Percentiles rank a stretch among this genome's conserved stretches.
phyloP scores from a whole-genome alignment of 2,329 filamentous ascomycete genomes.

The Fusarium hainanense region DNA sequence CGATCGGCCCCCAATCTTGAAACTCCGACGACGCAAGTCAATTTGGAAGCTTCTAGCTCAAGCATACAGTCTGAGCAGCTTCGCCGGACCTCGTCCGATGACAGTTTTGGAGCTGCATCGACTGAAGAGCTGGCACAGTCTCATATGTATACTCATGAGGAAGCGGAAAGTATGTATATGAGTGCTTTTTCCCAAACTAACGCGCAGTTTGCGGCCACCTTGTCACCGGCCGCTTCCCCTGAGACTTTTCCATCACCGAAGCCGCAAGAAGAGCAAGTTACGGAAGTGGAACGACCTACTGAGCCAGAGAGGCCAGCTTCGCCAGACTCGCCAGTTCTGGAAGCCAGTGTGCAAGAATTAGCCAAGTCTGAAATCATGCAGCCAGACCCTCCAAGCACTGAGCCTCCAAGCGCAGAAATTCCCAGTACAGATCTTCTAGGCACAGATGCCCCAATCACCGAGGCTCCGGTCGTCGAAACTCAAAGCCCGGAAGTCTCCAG shows the following conservation, averaged over 20 bases:
- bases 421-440: not conserved
- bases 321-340: not conserved
- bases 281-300: not conserved
- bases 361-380: not conserved
- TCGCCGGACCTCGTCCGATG: conserved; percentile 25
- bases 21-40: conserved; percentile 34
- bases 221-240: conserved; percentile 18
- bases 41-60: conserved; percentile 3
- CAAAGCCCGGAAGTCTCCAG: conserved; percentile 4
- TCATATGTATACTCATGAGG: conserved; percentile 79
- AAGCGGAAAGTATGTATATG: conserved; percentile 90
- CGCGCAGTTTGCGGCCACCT: conserved; percentile 37
- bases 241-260: conserved; percentile 7
- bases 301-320: not conserved
- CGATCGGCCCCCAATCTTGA: conserved; percentile 38
- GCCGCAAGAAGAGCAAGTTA: not conserved
- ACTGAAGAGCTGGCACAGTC: conserved; percentile 70
- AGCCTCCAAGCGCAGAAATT: not conserved
- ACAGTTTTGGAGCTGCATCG: conserved; percentile 28
- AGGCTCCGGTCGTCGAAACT: not conserved
- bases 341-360: conserved; percentile 3
- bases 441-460: not conserved
- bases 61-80: conserved; percentile 20
- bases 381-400: not conserved
- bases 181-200: conserved; percentile 70